Conservation (phyloP, 257 asterid genomes). For the Solanum pinnatisectum region DNA sequence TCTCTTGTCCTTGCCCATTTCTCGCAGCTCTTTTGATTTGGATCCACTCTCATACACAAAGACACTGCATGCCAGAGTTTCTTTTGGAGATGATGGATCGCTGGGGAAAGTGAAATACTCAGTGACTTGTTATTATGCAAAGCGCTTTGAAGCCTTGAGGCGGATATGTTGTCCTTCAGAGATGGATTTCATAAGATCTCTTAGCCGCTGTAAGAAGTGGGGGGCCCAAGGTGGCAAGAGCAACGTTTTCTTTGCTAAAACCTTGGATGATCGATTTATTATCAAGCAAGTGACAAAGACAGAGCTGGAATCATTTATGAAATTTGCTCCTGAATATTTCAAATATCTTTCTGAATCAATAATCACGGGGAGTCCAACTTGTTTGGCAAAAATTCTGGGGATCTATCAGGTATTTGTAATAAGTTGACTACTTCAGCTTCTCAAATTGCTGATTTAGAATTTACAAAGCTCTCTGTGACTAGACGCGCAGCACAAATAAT, state of each 20-base stretch:
- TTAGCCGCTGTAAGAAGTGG: constrained; percentile 96
- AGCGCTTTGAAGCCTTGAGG: constrained; percentile 80
- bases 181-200: constrained; percentile 69
- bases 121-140: constrained; percentile 76
- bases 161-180: constrained; percentile 82
- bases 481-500: background rate
- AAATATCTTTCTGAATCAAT: constrained; percentile 77
- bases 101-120: constrained; percentile 70
- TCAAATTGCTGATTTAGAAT: background rate
- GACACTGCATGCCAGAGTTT: constrained; percentile 57
- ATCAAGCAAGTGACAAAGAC: constrained; percentile 95
- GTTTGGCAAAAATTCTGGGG: constrained; percentile 92
- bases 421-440: background rate
- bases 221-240: constrained; percentile 99
- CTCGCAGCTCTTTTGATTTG: constrained; percentile 45
- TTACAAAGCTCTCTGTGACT: background rate
- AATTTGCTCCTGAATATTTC: constrained; percentile 86
- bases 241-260: constrained; percentile 89
- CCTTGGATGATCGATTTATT: constrained; percentile 87
- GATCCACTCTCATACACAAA: constrained; percentile 61
- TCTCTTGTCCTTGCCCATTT: constrained; percentile 31
- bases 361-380: constrained; percentile 65
- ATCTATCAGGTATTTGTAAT: constrained; percentile 74
- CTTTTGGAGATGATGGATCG: constrained; percentile 56
- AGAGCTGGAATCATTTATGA: constrained; percentile 90